Base-by-base conservation (phyloP, 345 rosid species). In the Geranium rotundifolium region DNA sequence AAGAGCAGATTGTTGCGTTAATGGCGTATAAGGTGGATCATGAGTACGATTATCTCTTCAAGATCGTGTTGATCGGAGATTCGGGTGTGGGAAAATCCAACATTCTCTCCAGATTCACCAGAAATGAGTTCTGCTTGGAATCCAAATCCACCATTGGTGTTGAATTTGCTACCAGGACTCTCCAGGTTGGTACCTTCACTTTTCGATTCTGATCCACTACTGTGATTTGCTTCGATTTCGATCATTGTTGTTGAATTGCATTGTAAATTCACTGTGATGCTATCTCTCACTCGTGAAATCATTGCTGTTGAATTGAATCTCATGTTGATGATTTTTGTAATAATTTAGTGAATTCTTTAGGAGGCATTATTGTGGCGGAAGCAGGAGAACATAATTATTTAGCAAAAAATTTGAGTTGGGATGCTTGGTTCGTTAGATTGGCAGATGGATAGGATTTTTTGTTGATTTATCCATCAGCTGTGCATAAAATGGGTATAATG, bases 71-170 rank as follows among this genome's bases (percentile, higher is more conserved):
- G 75, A 82, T 85, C 9, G 87, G 90, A 34, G 90, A 85, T 60
- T 85, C 90, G 10, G 87, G 90, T 41, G 90, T 85, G 15, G 90
- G 90, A 7, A 85, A 85, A 78, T 85, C 90, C 52, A 85, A 85
- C 68, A 82, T 82, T 60, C 83, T 85, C 63, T 85, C 85, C 14
- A 73, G 90, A 64, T 85, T 85, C 75, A 82, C 90, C 0, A 75
- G 87, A 82, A 23, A 85, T 52, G 87, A 85, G 31, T 85, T 85
- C 71, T 80, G 81, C 70, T 62, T 85, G 66, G 87, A 85, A 52
- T 85, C 90, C 30, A 85, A 85, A 58, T 85, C 87, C 50, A 82
- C 90, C 62, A 82, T 85, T 55, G 90, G 90, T 39, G 90, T 85
- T 18, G 87, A 85, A 63, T 85, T 85, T 57, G 90, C 90, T 7